A percentile compares a stretch with the other conserved stretches of the same genome.
Conservation (phyloP, 805 yeast genomes). For the Wickerhamomyces hampshirensis region DNA sequence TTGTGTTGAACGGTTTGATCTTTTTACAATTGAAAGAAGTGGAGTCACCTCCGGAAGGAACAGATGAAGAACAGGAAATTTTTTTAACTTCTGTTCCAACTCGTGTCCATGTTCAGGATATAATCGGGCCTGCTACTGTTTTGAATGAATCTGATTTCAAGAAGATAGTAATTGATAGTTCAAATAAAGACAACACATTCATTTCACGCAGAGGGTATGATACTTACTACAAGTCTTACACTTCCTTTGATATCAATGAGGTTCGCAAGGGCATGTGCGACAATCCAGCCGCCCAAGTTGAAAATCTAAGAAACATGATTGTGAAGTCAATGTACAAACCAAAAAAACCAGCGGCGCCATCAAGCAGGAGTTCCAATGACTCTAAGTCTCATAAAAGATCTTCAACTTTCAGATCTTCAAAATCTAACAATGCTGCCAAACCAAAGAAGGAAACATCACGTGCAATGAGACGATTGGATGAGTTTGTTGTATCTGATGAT, state of each 20-base stretch:
- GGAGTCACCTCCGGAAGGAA: conserved; percentile 23
- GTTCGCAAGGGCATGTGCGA: conserved; percentile 13
- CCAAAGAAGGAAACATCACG: neutral
- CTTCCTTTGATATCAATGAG: conserved; percentile 22
- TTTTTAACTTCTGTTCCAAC: conserved; percentile 49
- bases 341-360: conserved; percentile 1
- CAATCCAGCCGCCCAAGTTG: conserved; percentile 25
- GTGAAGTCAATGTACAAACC: conserved; percentile 9
- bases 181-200: conserved; percentile 28
- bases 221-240: conserved; percentile 24
- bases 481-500: conserved; percentile 8
- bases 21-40: conserved; percentile 42
- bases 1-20: conserved; percentile 45
- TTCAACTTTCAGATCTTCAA: conserved; percentile 1
- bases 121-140: conserved; percentile 42
- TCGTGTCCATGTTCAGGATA: conserved; percentile 37
- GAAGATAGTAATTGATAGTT: conserved; percentile 32
- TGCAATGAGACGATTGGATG: conserved; percentile 3
- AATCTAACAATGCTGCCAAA: neutral
- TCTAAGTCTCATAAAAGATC: neutral
- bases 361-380: neutral
- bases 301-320: conserved; percentile 19
- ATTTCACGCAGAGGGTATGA: conserved; percentile 31
- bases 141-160: conserved; percentile 33
- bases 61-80: conserved; percentile 39